These are phyloP conservation scores for Pyronema domesticum DNA, from an alignment of 495 filamentous ascomycete species.

Conservation along the genomic window DNA sequence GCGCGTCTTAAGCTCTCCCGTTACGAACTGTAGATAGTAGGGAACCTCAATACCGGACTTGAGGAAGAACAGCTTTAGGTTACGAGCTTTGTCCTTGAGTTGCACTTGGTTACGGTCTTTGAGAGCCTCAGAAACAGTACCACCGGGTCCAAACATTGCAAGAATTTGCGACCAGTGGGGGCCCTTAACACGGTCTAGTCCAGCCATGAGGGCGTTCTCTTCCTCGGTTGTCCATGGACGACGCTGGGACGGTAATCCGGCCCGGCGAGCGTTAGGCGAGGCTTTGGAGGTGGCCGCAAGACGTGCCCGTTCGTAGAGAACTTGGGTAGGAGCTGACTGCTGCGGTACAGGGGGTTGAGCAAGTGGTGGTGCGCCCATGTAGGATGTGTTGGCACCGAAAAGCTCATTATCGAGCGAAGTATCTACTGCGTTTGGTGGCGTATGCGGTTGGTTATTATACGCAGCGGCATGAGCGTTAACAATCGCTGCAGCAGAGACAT, in stretches of 20 bases:
- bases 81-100: constrained; percentile 87
- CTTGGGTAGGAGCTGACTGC: constrained; percentile 59
- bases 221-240: constrained; percentile 82
- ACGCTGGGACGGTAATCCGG: constrained; percentile 65
- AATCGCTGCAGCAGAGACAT: background rate
- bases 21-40: constrained; percentile 76
- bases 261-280: constrained; percentile 51
- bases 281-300: constrained; percentile 66
- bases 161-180: constrained; percentile 95
- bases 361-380: constrained; percentile 20
- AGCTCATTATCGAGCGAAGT: constrained; percentile 18
- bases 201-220: constrained; percentile 82
- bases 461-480: constrained; percentile 26
- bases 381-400: constrained; percentile 21
- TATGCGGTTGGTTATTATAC: constrained; percentile 12
- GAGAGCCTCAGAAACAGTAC: constrained; percentile 64
- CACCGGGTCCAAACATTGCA: constrained; percentile 67
- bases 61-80: constrained; percentile 86
- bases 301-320: constrained; percentile 65
- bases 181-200: constrained; percentile 76
- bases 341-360: constrained; percentile 33
- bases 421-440: constrained; percentile 10
- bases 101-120: constrained; percentile 92
- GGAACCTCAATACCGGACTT: constrained; percentile 89
- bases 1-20: constrained; percentile 84